Evolutionary conservation across 108 stramenopile genomes (phyloP), one percentile per base, ranked within the genome.

Genomic region (Nitzschia sp.): DNA sequence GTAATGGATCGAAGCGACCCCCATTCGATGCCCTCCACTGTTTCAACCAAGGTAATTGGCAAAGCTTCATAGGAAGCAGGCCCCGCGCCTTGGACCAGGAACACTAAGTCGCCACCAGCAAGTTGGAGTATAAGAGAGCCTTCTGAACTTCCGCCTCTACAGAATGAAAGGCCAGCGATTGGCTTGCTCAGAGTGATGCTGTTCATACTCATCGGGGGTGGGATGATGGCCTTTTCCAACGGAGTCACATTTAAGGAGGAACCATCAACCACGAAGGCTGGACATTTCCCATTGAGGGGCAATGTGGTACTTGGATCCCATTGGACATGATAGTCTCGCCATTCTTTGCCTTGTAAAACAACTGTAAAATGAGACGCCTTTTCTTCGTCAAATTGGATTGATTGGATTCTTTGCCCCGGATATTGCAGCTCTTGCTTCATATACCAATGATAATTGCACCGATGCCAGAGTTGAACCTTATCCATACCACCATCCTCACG

Each of bases 401-500:
- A 48, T 17, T 53, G 39, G 17, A 84, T 48, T 44, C 50, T 1
- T 54, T 48, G 61, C 22, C 19, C 21, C 42, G 70, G 54, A 63
- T 74, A 91, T 12, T 68, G 54, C 38, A 91, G 41, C 67, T 95
- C 94, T 57, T 83, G 79, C 73, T 95, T 95, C 55, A 91, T 74
- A 57, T 95, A 95, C 94, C 94, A 95, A 57, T 95, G 94, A 72
- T 91, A 95, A 68, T 95, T 95, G 68, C 73, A 79, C 53, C 89
- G 71, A 72, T 95, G 91, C 83, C 87, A 95, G 22, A 95, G 56
- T 58, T 95, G 94, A 15, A 95, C 51, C 41, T 88, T 89, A 21
- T 86, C 81, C 2, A 60, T 57, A 22, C 66, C 55, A 40, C 80
- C 43, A 39, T 68, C 69, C 40, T 80, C 58, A 46, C 63, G 55